These are phyloP conservation scores for Cryptococcus maquisensis DNA, from an alignment of 1,284 basidiomycete species.

Conservation along the genomic window DNA sequence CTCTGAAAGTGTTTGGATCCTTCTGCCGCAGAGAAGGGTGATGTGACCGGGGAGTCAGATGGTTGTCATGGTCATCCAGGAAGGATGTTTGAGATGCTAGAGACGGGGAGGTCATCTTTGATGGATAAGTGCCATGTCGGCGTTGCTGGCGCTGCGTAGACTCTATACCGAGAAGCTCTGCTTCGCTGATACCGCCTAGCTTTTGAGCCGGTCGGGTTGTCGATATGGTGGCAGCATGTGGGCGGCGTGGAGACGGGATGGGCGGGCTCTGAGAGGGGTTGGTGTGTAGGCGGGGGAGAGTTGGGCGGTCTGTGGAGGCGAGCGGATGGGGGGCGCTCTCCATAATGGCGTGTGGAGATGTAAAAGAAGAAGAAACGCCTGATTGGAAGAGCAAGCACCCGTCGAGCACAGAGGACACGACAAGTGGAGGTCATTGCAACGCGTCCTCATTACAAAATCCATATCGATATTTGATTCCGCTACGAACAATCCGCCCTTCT, in stretches of 20 bases:
- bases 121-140: background rate
- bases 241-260: background rate
- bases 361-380: no score
- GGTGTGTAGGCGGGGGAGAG: background rate
- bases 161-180: slow-evolving; percentile 25
- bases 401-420: no score
- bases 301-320: background rate
- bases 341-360: no score
- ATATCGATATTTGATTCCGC: no score
- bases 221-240: slow-evolving; percentile 15
- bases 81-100: background rate
- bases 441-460: no score
- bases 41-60: background rate
- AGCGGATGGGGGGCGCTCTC: background rate
- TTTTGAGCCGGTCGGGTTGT: slow-evolving; percentile 6
- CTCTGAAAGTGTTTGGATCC: slow-evolving; percentile 2
- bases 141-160: slow-evolving; percentile 4
- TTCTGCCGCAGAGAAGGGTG: slow-evolving; percentile 3
- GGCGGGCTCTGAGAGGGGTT: background rate
- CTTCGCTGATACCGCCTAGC: slow-evolving; percentile 11
- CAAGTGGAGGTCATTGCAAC: no score
- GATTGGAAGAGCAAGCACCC: no score
- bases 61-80: background rate
- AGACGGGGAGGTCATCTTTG: background rate
- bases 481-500: no score